phyloP scores from a whole-genome alignment of 257 asterid genomes.

The Cordia subcordata region DNA sequence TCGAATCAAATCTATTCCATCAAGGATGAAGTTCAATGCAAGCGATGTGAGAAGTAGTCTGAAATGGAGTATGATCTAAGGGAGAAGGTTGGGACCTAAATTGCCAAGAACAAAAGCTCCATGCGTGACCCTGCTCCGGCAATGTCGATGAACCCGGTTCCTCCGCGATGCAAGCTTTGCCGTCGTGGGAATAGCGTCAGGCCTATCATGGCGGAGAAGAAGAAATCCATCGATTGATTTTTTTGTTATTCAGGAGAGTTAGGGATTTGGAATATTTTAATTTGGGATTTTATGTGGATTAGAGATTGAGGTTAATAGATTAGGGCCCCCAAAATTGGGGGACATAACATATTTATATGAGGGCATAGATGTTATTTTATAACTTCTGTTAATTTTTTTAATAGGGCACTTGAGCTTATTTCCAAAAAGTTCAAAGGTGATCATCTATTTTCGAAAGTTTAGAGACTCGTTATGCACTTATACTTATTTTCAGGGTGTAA shows the following conservation, averaged over 20 bases:
- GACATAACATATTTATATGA: no score
- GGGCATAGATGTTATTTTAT: no score
- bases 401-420: no score
- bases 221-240: slow-evolving; percentile 69
- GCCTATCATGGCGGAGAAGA: slow-evolving; percentile 45
- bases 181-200: slow-evolving; percentile 29
- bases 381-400: no score
- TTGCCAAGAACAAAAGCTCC: slow-evolving; percentile 16
- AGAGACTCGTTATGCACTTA: no score
- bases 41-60: slow-evolving; percentile 43
- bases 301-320: no score
- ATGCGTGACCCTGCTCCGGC: slow-evolving; percentile 69
- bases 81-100: slow-evolving; percentile 23
- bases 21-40: slow-evolving; percentile 63
- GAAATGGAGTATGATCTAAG: slow-evolving; percentile 33
- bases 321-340: no score
- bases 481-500: no score
- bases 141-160: slow-evolving; percentile 45
- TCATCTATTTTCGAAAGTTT: no score
- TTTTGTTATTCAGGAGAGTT: slow-evolving; percentile 59
- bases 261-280: no score
- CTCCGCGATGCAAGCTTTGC: slow-evolving; percentile 45
- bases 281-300: no score
- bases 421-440: no score
- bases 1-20: slow-evolving; percentile 25